Base-by-base conservation (phyloP, 148 eudicot species). In the Cornus kousa region DNA sequence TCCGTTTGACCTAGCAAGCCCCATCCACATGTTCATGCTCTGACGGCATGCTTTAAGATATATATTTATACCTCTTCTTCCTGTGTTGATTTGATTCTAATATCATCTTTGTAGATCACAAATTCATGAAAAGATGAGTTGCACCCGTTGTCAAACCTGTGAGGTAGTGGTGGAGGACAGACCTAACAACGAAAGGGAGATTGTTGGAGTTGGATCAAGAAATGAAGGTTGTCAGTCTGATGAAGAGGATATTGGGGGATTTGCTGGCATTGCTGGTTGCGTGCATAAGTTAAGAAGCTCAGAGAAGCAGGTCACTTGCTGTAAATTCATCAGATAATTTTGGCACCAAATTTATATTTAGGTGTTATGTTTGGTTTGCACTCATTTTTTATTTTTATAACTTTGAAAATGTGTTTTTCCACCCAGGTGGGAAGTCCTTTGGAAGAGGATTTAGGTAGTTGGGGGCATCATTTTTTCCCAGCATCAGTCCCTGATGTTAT, bases 361-460 rank as follows among this genome's bases (percentile, higher is more conserved):
- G 35, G 13, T 24, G 46, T 33, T 19, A 77, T 12, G 1, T 33
- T 5, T 53, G 23, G 22, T 39, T 31, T 20, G 9, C 66, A 5
- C 66, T 43, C 48, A 43, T 43, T 43, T 43, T 9, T 43, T 43
- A 43, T 43, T 62, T 62, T 62, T 17, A 0, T 62, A 20, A 62
- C 48, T 65, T 48, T n/a, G 72, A 4, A 70, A 62, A 57, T 62
- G 14, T 39, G 22, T 16, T 57, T 65, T 16, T n/a, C n/a, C 69
- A 77, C 23, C 67, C 85, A 90, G 98, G 90, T 94, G 43, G 99
- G 99, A 77, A 77, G 84, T 80, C 99, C 99, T 57, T 84, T 90
- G 81, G 99, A 97, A 82, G 99, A 97, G 88, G 97, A 97, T 90
- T 86, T 97, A 87, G 91, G 89, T 80, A 92, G 82, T 76, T 97